Base-by-base conservation (phyloP, 441 rosid species). In the Biscutella laevigata region DNA sequence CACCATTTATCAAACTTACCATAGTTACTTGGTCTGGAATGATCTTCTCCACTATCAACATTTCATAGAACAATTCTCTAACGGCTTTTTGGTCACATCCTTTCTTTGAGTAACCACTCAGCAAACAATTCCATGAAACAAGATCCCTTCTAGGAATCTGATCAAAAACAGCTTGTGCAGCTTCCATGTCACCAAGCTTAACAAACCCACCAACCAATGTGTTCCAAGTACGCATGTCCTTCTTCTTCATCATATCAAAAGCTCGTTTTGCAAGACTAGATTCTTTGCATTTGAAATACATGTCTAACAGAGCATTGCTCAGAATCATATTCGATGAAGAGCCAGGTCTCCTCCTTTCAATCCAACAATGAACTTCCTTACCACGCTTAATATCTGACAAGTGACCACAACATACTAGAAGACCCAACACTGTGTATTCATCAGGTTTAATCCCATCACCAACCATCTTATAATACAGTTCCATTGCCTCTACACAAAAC, bases 171-270 rank as follows among this genome's bases (percentile, higher is more conserved):
- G 27, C 40, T 29, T 37, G 25, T 8, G 83, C 83, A 57, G 63
- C 58, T 53, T 71, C 76, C 66, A 69, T 47, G 13, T 71, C 61
- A 5, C 67, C 79, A 13, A 65, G 61, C 68, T 64, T 66, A 60
- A 74, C 67, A 73, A 63, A 75, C 12, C 83, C 82, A 25, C 70
- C 74, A 42, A 77, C 50, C 52, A 80, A 59, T 14, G 64, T 75
- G 58, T 80, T 80, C 80, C 86, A 77, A 16, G 86, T 72, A 61
- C 73, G 35, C 29, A 47, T 38, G 51, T 80, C 80, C 64, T 75
- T 74, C 56, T 66, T 68, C 42, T 5, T 15, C 45, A 73, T 47
- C 8, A 30, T 40, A 39, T 28, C 66, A 62, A 77, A 80, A 30
- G 49, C 56, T 53, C 66, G 71, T 26, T 1, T 59, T 10, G 76